Conservation (phyloP, 441 rosid genomes). For the Populus hybrid region DNA sequence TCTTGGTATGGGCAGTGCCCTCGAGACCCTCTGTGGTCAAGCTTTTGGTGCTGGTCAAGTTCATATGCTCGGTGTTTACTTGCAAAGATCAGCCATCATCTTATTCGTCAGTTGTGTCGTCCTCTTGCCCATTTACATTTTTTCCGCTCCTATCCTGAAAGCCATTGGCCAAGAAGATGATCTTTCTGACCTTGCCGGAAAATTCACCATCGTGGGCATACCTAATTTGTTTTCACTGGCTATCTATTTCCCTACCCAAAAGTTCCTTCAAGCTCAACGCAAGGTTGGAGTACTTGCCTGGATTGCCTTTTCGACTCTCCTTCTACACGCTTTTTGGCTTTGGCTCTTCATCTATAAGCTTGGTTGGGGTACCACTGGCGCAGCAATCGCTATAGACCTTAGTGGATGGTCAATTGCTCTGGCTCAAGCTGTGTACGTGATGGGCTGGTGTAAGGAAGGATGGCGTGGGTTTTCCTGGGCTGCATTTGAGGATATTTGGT, state of each 20-base stretch:
- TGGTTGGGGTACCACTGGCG: slow-evolving; percentile 72
- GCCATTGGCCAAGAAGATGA: slow-evolving; percentile 13
- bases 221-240: slow-evolving; percentile 22
- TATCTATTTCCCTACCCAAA: slow-evolving; percentile 58
- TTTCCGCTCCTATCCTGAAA: too few relatives aligned
- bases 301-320: slow-evolving; percentile 47
- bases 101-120: too few relatives aligned
- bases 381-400: too few relatives aligned
- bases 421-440: too few relatives aligned
- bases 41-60: slow-evolving; percentile 14
- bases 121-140: too few relatives aligned
- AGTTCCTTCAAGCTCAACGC: slow-evolving; percentile 90
- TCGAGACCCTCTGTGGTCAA: slow-evolving; percentile 57
- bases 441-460: too few relatives aligned
- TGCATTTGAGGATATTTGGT: too few relatives aligned
- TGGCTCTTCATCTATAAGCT: slow-evolving; percentile 47
- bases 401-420: too few relatives aligned
- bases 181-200: slow-evolving; percentile 14
- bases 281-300: slow-evolving; percentile 54
- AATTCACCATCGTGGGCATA: too few relatives aligned
- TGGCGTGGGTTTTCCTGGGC: too few relatives aligned
- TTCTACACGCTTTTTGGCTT: slow-evolving; percentile 40
- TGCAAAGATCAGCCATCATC: too few relatives aligned
- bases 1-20: slow-evolving; percentile 35
- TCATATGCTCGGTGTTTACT: too few relatives aligned